Conservation (phyloP, 2,329 filamentous ascomycete species). For the Macroventuria anomochaeta region DNA sequence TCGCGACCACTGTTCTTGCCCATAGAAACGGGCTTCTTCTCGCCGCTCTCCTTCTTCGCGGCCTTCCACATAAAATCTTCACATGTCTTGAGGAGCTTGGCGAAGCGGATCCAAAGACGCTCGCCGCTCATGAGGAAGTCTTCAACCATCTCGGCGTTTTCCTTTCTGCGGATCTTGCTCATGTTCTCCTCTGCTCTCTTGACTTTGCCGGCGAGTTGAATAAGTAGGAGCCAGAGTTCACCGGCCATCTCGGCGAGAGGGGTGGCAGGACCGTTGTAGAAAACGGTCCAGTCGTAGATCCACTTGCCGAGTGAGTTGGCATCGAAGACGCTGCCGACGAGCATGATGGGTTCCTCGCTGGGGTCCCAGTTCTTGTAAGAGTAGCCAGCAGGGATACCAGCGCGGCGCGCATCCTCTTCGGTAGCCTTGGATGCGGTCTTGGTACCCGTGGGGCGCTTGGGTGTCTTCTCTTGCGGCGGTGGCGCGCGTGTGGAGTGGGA, state of each 20-base stretch:
- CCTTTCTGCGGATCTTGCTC: conserved; percentile 71
- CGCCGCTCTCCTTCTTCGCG: conserved; percentile 69
- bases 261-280: conserved; percentile 79
- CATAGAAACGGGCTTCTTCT: conserved; percentile 70
- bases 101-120: conserved; percentile 83
- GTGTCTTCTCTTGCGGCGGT: conserved; percentile 40
- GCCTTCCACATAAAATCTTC: conserved; percentile 95
- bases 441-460: conserved; percentile 43
- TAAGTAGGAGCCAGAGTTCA: conserved; percentile 92
- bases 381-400: conserved; percentile 84
- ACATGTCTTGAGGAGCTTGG: conserved; percentile 85
- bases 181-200: conserved; percentile 85
- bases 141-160: conserved; percentile 80
- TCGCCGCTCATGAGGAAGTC: conserved; percentile 92
- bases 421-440: conserved; percentile 59
- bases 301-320: conserved; percentile 97
- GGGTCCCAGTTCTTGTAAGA: conserved; percentile 99
- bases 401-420: conserved; percentile 67
- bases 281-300: conserved; percentile 99
- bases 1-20: conserved; percentile 92
- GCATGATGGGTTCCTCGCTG: conserved; percentile 87
- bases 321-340: conserved; percentile 95
- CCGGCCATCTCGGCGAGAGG: conserved; percentile 91
- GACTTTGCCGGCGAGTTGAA: conserved; percentile 91
- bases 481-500: conserved; percentile 58